Evolutionary conservation across 2,329 filamentous ascomycete genomes (phyloP).

Genomic region (Hyphodiscus sp.): DNA sequence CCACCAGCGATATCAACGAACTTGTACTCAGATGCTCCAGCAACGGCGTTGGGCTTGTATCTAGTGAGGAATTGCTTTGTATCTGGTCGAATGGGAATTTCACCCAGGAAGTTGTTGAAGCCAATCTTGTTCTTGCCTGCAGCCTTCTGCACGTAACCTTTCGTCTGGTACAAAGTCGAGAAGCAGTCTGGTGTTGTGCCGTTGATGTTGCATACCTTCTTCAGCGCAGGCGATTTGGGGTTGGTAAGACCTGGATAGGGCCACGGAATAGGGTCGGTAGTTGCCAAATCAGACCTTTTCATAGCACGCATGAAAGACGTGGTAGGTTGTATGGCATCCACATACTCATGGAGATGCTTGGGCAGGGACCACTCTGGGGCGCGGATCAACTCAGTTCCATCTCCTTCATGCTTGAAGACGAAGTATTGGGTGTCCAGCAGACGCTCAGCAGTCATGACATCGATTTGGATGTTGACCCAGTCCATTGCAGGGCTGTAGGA

Average conservation of each 20-base stretch:
- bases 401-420: slow-evolving; percentile 48
- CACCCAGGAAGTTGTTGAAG: slow-evolving; percentile 22
- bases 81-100: slow-evolving; percentile 20
- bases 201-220: slow-evolving; percentile 57
- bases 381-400: slow-evolving; percentile 40
- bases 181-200: slow-evolving; percentile 20
- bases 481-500: slow-evolving; percentile 48
- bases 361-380: slow-evolving; percentile 53
- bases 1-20: slow-evolving; percentile 11
- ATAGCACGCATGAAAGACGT: slow-evolving; percentile 50
- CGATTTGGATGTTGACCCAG: slow-evolving; percentile 48
- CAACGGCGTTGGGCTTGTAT: slow-evolving; percentile 14
- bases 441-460: slow-evolving; percentile 44
- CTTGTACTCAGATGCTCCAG: slow-evolving; percentile 9
- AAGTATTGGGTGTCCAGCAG: slow-evolving; percentile 47
- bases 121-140: slow-evolving; percentile 17
- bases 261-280: too few species aligned
- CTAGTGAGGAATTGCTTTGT: slow-evolving; percentile 11
- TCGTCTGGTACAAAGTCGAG: slow-evolving; percentile 19
- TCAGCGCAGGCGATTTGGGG: neutral
- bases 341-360: slow-evolving; percentile 47
- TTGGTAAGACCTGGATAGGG: too few species aligned
- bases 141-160: slow-evolving; percentile 14
- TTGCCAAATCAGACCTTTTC: neutral
- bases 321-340: slow-evolving; percentile 55